Conservation (phyloP, 1,284 basidiomycete genomes). For the Puccinia brachypodii region DNA sequence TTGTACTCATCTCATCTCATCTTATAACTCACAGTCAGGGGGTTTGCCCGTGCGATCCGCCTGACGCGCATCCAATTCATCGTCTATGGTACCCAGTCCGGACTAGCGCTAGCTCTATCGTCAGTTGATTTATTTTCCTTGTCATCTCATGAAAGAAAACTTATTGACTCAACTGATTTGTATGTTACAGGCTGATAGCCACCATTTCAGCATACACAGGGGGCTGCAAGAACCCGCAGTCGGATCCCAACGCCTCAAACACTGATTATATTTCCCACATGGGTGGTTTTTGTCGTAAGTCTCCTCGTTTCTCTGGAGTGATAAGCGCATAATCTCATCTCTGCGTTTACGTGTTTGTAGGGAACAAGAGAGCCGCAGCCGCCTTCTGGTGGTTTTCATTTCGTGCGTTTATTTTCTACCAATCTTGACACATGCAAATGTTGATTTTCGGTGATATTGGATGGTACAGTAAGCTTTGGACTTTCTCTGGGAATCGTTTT, state of each 20-base stretch:
- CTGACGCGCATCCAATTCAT: conserved; percentile 51
- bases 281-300: conserved; percentile 50
- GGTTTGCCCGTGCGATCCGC: conserved; percentile 50
- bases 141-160: neutral
- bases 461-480: conserved; percentile 31
- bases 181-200: conserved; percentile 48
- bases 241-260: conserved; percentile 50
- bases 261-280: conserved; percentile 51
- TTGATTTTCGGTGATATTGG: neutral
- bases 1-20: conserved; percentile 48
- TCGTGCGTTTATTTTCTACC: conserved; percentile 37
- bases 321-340: neutral
- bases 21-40: conserved; percentile 45
- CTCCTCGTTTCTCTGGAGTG: neutral
- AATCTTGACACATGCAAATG: neutral
- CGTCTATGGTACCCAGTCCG: conserved; percentile 49
- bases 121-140: conserved; percentile 9
- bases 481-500: conserved; percentile 33
- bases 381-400: conserved; percentile 53
- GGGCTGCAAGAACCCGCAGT: conserved; percentile 51
- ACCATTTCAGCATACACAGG: conserved; percentile 51
- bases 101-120: conserved; percentile 50
- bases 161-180: neutral
- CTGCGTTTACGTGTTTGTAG: neutral
- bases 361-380: conserved; percentile 52